Base-by-base conservation (phyloP, 164 flowering plant genomes). In the Piper longum region DNA sequence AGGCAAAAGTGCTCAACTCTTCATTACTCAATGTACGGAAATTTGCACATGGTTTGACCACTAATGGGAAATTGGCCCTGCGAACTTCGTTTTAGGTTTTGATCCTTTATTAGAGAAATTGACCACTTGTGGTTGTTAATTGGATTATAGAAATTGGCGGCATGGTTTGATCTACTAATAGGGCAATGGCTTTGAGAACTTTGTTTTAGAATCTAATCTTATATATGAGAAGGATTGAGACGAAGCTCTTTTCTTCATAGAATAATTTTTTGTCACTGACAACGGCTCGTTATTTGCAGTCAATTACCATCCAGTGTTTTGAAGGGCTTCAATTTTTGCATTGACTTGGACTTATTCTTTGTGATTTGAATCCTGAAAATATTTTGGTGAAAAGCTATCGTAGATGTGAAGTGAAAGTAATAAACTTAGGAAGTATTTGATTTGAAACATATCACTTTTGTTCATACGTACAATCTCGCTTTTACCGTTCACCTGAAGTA, bases 391-490 rank as follows among this genome's bases (percentile, higher is more conserved):
- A 93, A 76, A 93, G 99, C 79, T 93, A 93, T 68, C 90, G 99
- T 72, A 85, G 99, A 74, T 93, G 99, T 68, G 97, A 95, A 78
- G 86, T 91, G 77, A 95, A 95, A 73, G 97, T 91, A 71, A 95
- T 95, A 74, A 97, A 95, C 77, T 89, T 95, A 60, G 99, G 99
- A 58, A 90, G 97, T 71, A 95, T 97, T 75, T 93, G 99, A 75
- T 93, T 90, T 64, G 95, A 93, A 71, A 93, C 99, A 66, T 97
- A 93, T 75, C 95, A 90, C 77, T 83, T 93, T 18, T 93, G 97
- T 79, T 93, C 99, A 12, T 93, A 93, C 72, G 99, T 93, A 54
- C 99, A 93, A 54, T 90, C 99, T 42, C 82, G 99, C 72, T 93
- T 97, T 18, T 93, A 93, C 71, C 92, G 99, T 55, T 96, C 99